Percentiles rank a stretch among this genome's conserved stretches.
Conservation (phyloP, 352 stramenopile species). For the Phytophthora tubulina region DNA sequence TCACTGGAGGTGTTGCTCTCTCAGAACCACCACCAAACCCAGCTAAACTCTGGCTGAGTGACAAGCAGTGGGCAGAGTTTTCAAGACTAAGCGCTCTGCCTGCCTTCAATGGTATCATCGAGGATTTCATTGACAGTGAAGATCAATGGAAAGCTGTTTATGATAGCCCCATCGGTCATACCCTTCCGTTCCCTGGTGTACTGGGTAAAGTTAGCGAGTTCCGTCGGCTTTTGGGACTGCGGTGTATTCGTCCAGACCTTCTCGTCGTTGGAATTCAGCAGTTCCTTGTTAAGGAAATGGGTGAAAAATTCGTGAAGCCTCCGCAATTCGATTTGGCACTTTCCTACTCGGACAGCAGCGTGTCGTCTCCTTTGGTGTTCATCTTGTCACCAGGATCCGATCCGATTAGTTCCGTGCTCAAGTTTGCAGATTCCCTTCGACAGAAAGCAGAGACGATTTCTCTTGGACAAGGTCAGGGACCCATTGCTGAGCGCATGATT, state of each 20-base stretch:
- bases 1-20: constrained; percentile 93
- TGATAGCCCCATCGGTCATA: constrained; percentile 84
- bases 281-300: constrained; percentile 92
- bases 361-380: constrained; percentile 92
- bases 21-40: constrained; percentile 93
- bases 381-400: constrained; percentile 93
- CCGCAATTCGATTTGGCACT: constrained; percentile 90
- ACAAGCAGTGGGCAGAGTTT: constrained; percentile 95
- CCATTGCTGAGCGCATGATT: constrained; percentile 93
- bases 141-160: constrained; percentile 92
- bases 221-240: constrained; percentile 75
- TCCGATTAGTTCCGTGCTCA: constrained; percentile 92
- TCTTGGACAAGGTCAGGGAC: constrained; percentile 93
- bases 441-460: constrained; percentile 91
- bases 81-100: constrained; percentile 86
- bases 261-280: constrained; percentile 91
- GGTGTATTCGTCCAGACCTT: constrained; percentile 88
- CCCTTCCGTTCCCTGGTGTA: constrained; percentile 75
- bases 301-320: constrained; percentile 92
- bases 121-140: constrained; percentile 83
- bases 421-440: constrained; percentile 82
- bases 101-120: constrained; percentile 80
- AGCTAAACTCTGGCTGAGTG: constrained; percentile 89
- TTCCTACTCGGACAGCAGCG: constrained; percentile 90
- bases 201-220: constrained; percentile 79